phyloP scores from a whole-genome alignment of 257 asterid genomes.

The Rehmannia glutinosa region DNA sequence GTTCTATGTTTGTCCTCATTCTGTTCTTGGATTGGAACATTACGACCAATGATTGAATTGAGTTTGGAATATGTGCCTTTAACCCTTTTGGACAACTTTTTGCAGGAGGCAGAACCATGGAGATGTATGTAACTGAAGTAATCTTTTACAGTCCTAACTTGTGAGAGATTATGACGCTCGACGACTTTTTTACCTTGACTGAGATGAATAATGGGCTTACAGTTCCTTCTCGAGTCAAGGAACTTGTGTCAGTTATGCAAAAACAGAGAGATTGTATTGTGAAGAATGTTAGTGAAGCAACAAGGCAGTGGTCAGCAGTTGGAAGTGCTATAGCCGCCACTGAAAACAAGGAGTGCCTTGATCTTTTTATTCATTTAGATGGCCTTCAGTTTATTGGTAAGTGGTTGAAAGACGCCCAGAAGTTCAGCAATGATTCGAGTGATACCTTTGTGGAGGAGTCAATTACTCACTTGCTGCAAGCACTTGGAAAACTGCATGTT shows the following conservation, averaged over 20 bases:
- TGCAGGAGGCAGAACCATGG: slow-evolving; percentile 9
- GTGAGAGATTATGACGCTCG: slow-evolving; percentile 51
- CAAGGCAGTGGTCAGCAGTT: slow-evolving; percentile 62
- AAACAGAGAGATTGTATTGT: slow-evolving; percentile 32
- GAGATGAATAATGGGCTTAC: slow-evolving; percentile 69
- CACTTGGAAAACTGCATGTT: slow-evolving; percentile 48
- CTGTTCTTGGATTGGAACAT: not conserved
- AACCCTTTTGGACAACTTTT: no score
- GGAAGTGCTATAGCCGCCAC: slow-evolving; percentile 61
- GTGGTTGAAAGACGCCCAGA: no score
- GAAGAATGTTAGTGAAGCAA: slow-evolving; percentile 38
- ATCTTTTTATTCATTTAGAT: slow-evolving; percentile 59
- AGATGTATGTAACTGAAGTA: slow-evolving; percentile 9
- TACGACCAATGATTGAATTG: not conserved
- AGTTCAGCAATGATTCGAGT: slow-evolving; percentile 29
- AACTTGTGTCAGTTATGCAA: slow-evolving; percentile 55
- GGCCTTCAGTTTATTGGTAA: slow-evolving; percentile 46
- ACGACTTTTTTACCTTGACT: slow-evolving; percentile 59
- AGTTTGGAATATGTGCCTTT: not conserved
- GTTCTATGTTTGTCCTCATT: not conserved
- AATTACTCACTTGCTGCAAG: slow-evolving; percentile 44
- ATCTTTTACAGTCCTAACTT: slow-evolving; percentile 14
- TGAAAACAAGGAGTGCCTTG: slow-evolving; percentile 60
- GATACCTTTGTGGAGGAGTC: slow-evolving; percentile 45
- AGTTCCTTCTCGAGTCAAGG: slow-evolving; percentile 59